Base-by-base conservation (phyloP, 2,329 filamentous ascomycete genomes). In the Aspergillus viridinutans region DNA sequence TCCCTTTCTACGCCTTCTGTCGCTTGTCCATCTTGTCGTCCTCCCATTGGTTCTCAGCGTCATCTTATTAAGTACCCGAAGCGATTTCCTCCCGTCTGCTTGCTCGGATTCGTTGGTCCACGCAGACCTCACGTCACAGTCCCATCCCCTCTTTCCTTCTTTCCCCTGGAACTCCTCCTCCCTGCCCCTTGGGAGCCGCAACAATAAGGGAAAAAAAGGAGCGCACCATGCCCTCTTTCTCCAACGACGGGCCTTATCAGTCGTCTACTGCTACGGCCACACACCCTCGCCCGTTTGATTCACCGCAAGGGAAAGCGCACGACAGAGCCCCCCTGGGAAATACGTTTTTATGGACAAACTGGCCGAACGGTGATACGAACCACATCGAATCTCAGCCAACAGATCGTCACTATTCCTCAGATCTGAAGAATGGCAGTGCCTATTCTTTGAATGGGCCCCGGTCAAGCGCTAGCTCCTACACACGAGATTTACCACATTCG, bases 371-470 rank as follows among this genome's bases (percentile, higher is more conserved):
- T 56, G 76, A 78, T 60, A 64, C 70, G n/a, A 73, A 67, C 53
- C 68, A 73, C 53, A 61, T 74, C 52, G 75, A 78, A 53, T 57
- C 70, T 17, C 67, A 67, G 42, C 67, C 72, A 54, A 70, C 72
- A 60, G 74, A 78, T 59, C 75, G 72, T 56, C 67, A 69, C 50
- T 66, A 75, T 58, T 58, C 73, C 61, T 71, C 72, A 51, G 68
- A 70, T 29, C 55, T 73, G 38, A 76, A 75, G 67, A 74, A 77
- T 72, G 81, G 83, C 67, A 86, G 81, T 74, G 83, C 86, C 75
- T 83, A 79, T 72, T 81, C 83, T 40, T 68, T 84, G 68, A 80
- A 82, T 64, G 86, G 87, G 69, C 83, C 81, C 62, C 79, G 78
- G 64, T 76, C 79, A 56, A 76, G 72, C 58, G 69, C 72, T 58